A percentile compares a stretch with the other conserved stretches of the same genome.
These are phyloP conservation scores for Penicillium sp. DNA, from an alignment of 2,329 filamentous ascomycete genomes.

Conservation along the genomic window DNA sequence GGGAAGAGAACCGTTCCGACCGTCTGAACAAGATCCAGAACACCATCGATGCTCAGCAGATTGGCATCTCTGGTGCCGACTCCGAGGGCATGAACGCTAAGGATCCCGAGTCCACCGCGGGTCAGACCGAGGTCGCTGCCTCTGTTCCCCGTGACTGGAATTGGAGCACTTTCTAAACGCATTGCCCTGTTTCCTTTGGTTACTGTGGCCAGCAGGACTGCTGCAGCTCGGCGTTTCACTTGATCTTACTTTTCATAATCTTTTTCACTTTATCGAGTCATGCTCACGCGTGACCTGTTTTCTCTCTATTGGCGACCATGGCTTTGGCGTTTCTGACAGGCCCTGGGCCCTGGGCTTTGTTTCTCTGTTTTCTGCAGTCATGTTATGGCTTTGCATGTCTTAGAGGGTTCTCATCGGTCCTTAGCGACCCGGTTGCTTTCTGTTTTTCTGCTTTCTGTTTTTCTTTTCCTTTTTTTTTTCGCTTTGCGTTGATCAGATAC, in stretches of 20 bases:
- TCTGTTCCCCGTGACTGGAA: conserved; percentile 59
- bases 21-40: conserved; percentile 52
- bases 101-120: conserved; percentile 13
- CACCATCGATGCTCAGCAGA: conserved; percentile 29
- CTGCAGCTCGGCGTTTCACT: conserved; percentile 9
- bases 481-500: neutral
- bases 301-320: conserved; percentile 16
- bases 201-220: conserved; percentile 18
- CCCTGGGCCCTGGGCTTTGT: neutral
- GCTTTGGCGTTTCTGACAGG: conserved; percentile 11
- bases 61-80: conserved; percentile 20
- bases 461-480: neutral
- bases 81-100: conserved; percentile 22
- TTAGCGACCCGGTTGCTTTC: neutral
- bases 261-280: neutral
- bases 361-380: neutral
- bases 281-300: neutral
- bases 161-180: conserved; percentile 60
- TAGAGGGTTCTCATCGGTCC: neutral
- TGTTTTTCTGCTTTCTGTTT: neutral
- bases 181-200: neutral
- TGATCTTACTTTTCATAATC: neutral
- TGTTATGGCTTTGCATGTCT: neutral
- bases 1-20: conserved; percentile 50
- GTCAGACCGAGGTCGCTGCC: conserved; percentile 48